Base-by-base conservation (phyloP, 768 basidiomycete species). In the Suillus decipiens region DNA sequence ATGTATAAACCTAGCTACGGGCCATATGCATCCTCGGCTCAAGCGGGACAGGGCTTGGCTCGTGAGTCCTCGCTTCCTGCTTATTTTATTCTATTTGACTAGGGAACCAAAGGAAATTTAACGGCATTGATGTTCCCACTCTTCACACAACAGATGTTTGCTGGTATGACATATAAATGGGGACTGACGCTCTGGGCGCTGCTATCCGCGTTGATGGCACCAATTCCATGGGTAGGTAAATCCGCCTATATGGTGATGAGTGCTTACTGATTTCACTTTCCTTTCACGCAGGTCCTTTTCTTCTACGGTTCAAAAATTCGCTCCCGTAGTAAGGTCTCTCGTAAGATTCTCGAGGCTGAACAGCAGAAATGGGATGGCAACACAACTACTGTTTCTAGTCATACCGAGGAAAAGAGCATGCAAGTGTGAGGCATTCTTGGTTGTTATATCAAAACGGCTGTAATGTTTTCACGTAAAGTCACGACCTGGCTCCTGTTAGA, bases 11-110 rank as follows among this genome's bases (percentile, higher is more conserved):
- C 22, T 54, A 81, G 80, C 64, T 79, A 80, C 63, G 76, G 77
- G 8, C 70, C 75, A 7, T 86, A 83, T 65, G 81, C 86, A 1
- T 85, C 83, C 7, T 83, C 82, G 11, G 86, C 84, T 0, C 75
- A 85, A 57, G 86, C 85, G 0, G 85, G 80, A 0, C 83, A 84
- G 66, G 81, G 78, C 42, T 73, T 86, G 37, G 75, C 73, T 60
- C 79, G 85, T 77, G 68, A 50, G 78, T 73, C 34, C 31, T 31
- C 28, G 1, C 31, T 22, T 14, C 31, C 28, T 33, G 6, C 41
- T 10, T 36, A 61, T 51, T n/a, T 22, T 28, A 45, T 42, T 12
- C n/a, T 59, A 2, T 9, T 45, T 8, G 15, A n/a, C 41, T 45
- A 24, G 19, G n/a, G 39, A 8, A 45, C 15, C 47, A 50, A 59